Evolutionary conservation across 148 eudicot species (phyloP).

Genomic region (Persicaria tinctoria): DNA sequence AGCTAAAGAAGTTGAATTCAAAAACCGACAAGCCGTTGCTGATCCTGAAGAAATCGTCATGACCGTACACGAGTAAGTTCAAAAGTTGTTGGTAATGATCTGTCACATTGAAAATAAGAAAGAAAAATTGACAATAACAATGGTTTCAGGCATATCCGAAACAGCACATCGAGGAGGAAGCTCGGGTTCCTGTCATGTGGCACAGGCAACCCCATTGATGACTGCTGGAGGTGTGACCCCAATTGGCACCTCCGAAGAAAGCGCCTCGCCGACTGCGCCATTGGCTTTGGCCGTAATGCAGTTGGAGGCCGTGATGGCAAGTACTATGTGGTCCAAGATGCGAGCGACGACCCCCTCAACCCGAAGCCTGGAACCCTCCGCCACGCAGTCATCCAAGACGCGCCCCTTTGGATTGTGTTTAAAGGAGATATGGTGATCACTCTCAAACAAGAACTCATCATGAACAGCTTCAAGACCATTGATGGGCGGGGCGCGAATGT

Average conservation of each 20-base stretch:
- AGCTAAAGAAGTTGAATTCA: neutral
- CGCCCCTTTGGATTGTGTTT: conserved; percentile 13
- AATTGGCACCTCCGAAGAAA: neutral
- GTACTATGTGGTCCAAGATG: neutral
- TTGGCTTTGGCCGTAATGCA: conserved; percentile 12
- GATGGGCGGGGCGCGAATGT: conserved; percentile 3
- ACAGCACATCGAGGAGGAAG: conserved; percentile 5
- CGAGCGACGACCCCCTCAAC: conserved; percentile 6
- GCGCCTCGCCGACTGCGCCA: conserved; percentile 13
- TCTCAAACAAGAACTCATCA: conserved; percentile 10
- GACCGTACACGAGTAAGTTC: neutral
- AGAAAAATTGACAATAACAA: too few species aligned
- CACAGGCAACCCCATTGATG: conserved; percentile 10
- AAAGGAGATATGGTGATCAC: conserved; percentile 10
- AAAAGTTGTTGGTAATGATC: too few species aligned
- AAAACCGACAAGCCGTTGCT: neutral
- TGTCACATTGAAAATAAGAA: too few species aligned
- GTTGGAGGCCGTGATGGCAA: conserved; percentile 4
- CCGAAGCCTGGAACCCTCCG: conserved; percentile 12
- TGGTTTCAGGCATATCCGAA: too few species aligned
- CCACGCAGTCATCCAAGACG: conserved; percentile 8
- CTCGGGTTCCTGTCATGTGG: conserved; percentile 4
- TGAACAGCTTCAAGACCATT: neutral
- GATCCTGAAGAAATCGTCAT: conserved; percentile 7
- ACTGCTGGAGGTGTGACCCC: conserved; percentile 15